Conservation (phyloP, 352 stramenopile genomes). For the Pythium scleroteichum region DNA sequence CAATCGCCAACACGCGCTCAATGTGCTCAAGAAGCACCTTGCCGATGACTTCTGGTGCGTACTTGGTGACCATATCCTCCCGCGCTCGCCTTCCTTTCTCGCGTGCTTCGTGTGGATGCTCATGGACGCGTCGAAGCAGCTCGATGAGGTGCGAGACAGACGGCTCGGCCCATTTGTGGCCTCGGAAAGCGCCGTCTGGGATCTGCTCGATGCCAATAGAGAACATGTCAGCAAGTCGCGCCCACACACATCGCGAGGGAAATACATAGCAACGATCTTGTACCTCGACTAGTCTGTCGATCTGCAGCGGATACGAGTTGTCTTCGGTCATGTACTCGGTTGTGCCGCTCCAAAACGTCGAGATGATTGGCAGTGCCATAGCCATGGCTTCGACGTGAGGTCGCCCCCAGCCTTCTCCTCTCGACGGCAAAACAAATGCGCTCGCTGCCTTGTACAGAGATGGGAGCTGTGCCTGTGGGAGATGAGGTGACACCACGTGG, state of each 20-base stretch:
- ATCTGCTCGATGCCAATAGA: conserved; percentile 47
- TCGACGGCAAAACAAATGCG: conserved; percentile 89
- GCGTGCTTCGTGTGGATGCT: conserved; percentile 61
- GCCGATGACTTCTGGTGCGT: conserved; percentile 74
- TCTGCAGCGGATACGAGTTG: conserved; percentile 83
- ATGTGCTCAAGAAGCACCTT: conserved; percentile 66
- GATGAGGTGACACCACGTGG: conserved; percentile 59
- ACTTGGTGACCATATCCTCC: conserved; percentile 83
- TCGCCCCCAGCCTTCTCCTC: conserved; percentile 93
- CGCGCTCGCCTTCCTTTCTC: conserved; percentile 72
- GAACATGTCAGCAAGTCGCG: conserved; percentile 2
- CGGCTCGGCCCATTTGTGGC: conserved; percentile 87
- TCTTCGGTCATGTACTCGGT: conserved; percentile 88
- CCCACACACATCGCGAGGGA: too few relatives aligned
- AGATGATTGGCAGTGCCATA: conserved; percentile 89
- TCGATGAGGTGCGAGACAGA: conserved; percentile 70
- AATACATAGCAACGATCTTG: neutral
- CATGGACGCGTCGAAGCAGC: conserved; percentile 58
- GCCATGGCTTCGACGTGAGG: conserved; percentile 94
- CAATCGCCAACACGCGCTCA: conserved; percentile 54
- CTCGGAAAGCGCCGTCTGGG: conserved; percentile 70
- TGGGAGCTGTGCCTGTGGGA: conserved; percentile 59
- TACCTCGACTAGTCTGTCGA: conserved; percentile 82
- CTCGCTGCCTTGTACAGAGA: conserved; percentile 76
- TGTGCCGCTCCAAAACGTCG: conserved; percentile 91